Evolutionary conservation across 331 rosid genomes (phyloP).

Genomic region (Arachis monticola): DNA sequence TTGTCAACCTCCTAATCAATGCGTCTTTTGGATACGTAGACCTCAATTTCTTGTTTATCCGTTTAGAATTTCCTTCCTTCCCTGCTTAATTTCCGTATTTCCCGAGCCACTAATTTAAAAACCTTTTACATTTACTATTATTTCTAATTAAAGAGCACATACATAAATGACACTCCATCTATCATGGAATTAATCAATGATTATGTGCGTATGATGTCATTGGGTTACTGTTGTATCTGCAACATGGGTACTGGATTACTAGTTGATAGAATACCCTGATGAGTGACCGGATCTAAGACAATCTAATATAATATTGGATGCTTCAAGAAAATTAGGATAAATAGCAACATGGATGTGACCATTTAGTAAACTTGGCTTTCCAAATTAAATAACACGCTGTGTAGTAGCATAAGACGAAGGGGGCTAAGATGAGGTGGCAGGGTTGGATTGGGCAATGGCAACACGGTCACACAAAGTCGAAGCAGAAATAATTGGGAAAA

Average conservation of each 20-base stretch:
- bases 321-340: slow-evolving; percentile 2
- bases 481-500: slow-evolving; percentile 32
- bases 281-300: background rate
- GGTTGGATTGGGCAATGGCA: slow-evolving; percentile 32
- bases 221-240: background rate
- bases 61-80: background rate
- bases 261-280: background rate
- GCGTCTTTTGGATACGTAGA: background rate
- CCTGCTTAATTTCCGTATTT: background rate
- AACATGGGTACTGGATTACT: background rate
- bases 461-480: background rate
- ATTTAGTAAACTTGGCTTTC: background rate
- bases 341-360: background rate
- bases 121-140: too few relatives aligned
- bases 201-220: background rate
- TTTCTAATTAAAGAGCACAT: too few relatives aligned
- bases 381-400: background rate
- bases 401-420: background rate
- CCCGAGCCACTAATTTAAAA: background rate
- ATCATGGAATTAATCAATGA: background rate
- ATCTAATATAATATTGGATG: background rate
- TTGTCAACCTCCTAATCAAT: background rate
- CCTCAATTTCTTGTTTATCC: background rate
- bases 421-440: slow-evolving; percentile 22
- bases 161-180: background rate